phyloP scores from a whole-genome alignment of 495 filamentous ascomycete species.

The Penicillium lagena region DNA sequence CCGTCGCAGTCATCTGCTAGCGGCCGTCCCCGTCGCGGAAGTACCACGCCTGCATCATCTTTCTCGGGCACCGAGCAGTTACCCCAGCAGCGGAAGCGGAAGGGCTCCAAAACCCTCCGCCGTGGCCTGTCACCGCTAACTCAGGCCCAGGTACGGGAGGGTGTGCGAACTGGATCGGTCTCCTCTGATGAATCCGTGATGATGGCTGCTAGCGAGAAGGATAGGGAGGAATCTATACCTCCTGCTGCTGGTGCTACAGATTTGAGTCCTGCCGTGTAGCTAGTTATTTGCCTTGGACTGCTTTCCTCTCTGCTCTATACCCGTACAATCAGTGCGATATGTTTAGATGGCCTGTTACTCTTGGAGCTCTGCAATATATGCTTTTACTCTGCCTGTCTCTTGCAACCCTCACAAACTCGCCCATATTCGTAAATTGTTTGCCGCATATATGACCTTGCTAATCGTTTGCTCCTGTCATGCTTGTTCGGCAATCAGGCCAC shows the following conservation, averaged over 20 bases:
- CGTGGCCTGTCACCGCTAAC: slow-evolving; percentile 37
- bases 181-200: slow-evolving; percentile 32
- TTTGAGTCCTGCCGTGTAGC: slow-evolving; percentile 1
- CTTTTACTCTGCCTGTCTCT: too few species aligned
- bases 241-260: slow-evolving; percentile 10
- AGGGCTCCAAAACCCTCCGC: slow-evolving; percentile 26
- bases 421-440: too few species aligned
- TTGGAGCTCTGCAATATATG: too few species aligned
- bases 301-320: slow-evolving; percentile 4
- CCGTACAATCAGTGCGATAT: not conserved
- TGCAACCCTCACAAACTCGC: too few species aligned
- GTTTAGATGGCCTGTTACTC: too few species aligned
- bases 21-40: slow-evolving; percentile 32
- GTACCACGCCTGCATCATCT: slow-evolving; percentile 14
- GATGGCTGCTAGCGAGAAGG: slow-evolving; percentile 14
- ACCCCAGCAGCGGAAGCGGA: slow-evolving; percentile 29
- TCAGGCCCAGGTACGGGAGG: slow-evolving; percentile 38
- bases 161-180: slow-evolving; percentile 29
- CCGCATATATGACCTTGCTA: too few species aligned
- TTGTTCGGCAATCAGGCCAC: too few species aligned
- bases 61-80: slow-evolving; percentile 21
- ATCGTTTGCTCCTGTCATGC: too few species aligned
- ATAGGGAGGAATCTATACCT: slow-evolving; percentile 18
- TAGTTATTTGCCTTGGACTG: slow-evolving; percentile 1
- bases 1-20: slow-evolving; percentile 29